A percentile compares a stretch with the other conserved stretches of the same genome.
Evolutionary conservation across 805 yeast genomes (phyloP).

Genomic region (Candida yuanshanica): DNA sequence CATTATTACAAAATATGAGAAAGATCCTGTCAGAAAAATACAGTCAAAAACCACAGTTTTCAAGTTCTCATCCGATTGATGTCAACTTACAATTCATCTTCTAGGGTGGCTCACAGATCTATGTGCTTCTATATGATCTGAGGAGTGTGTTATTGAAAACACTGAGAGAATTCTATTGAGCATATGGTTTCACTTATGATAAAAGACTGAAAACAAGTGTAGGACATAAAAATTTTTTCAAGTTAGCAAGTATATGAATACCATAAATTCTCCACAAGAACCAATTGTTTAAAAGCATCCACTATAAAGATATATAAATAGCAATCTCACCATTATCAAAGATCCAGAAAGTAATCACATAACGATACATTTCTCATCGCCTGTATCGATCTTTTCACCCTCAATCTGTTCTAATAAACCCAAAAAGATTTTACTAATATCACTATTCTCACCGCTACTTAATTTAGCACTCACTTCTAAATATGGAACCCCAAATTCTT

Average conservation of each 20-base stretch:
- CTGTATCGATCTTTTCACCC: conserved; percentile 48
- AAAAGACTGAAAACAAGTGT: too few species aligned
- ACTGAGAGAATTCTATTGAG: too few species aligned
- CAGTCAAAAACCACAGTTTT: conserved; percentile 78
- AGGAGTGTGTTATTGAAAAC: too few species aligned
- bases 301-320: too few species aligned
- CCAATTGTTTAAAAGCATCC: too few species aligned
- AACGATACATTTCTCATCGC: conserved; percentile 45
- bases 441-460: conserved; percentile 69
- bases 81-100: conserved; percentile 42
- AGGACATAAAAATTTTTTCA: too few species aligned
- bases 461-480: conserved; percentile 82
- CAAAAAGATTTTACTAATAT: conserved; percentile 59
- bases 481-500: conserved; percentile 61
- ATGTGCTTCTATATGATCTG: too few species aligned
- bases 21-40: conserved; percentile 55
- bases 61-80: conserved; percentile 79
- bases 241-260: too few species aligned
- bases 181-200: too few species aligned
- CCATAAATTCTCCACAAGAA: too few species aligned
- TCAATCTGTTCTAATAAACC: conserved; percentile 58
- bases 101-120: too few species aligned
- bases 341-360: conserved; percentile 25
- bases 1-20: conserved; percentile 69
- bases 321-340: neutral